A percentile compares a stretch with the other conserved stretches of the same genome.
Conservation (phyloP, 306 rosid genomes). For the Medicago lupulina region DNA sequence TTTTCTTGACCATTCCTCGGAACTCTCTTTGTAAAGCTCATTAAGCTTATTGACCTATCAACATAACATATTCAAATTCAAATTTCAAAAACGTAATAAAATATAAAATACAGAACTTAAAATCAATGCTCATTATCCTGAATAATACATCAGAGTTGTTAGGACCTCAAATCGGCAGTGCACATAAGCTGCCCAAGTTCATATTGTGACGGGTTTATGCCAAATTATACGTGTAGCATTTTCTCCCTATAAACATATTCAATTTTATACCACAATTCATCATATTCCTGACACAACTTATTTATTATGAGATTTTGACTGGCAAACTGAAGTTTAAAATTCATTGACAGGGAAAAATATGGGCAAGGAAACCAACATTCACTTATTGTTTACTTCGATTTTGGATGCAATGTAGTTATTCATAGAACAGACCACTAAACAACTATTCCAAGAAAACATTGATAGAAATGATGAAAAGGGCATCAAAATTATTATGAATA, state of each 20-base stretch:
- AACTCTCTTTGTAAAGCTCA: slow-evolving; percentile 85
- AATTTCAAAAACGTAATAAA: slow-evolving; percentile 18
- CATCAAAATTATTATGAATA: neutral
- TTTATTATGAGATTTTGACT: neutral
- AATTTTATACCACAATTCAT: neutral
- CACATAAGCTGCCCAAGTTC: neutral
- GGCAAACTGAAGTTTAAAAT: neutral
- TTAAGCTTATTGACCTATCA: slow-evolving; percentile 79
- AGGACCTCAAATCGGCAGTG: neutral
- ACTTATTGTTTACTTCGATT: neutral
- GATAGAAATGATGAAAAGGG: neutral
- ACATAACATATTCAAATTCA: neutral
- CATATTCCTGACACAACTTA: neutral
- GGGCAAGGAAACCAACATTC: slow-evolving; percentile 21
- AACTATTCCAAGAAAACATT: neutral
- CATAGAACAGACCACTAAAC: neutral
- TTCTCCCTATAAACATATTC: neutral
- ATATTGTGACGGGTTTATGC: neutral
- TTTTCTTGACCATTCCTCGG: slow-evolving; percentile 91
- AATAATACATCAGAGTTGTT: slow-evolving; percentile 1
- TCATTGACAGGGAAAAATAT: neutral
- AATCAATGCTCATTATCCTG: neutral
- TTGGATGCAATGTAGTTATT: neutral
- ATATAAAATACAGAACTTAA: neutral
- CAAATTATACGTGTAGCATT: neutral